Conservation (phyloP, 192 early-diverging fungal genomes). For the Coemansia aciculifera region DNA sequence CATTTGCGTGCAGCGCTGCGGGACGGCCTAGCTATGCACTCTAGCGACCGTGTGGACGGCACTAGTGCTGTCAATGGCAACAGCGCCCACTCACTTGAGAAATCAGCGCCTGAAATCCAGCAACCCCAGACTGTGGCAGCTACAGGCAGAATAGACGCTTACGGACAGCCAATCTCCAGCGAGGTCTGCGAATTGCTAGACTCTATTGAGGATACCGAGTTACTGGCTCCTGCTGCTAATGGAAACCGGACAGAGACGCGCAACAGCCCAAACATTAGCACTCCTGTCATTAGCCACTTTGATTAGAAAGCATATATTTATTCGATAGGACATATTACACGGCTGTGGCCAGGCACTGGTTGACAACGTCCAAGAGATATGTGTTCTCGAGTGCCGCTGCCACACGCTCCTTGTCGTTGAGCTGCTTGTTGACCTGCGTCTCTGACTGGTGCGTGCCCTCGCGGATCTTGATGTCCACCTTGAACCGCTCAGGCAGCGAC, state of each 20-base stretch:
- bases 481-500: conserved; percentile 86
- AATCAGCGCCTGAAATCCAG: neutral
- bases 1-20: conserved; percentile 47
- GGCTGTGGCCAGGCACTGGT: conserved; percentile 77
- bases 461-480: conserved; percentile 88
- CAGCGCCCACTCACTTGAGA: neutral
- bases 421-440: conserved; percentile 93
- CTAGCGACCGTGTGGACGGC: conserved; percentile 17
- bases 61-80: neutral
- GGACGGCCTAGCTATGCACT: conserved; percentile 33
- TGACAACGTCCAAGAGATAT: conserved; percentile 92
- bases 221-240: neutral
- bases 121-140: neutral
- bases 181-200: conserved; percentile 48
- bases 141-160: neutral
- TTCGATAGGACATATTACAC: conserved; percentile 10
- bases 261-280: conserved; percentile 33
- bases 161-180: conserved; percentile 28
- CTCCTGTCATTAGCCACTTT: conserved; percentile 37
- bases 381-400: conserved; percentile 96
- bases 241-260: conserved; percentile 11
- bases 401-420: conserved; percentile 99
- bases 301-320: conserved; percentile 9
- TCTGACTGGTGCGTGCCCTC: conserved; percentile 97
- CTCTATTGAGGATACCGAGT: conserved; percentile 23